These are phyloP conservation scores for Massarina eburnea DNA, from an alignment of 2,329 filamentous ascomycete species.

Conservation along the genomic window DNA sequence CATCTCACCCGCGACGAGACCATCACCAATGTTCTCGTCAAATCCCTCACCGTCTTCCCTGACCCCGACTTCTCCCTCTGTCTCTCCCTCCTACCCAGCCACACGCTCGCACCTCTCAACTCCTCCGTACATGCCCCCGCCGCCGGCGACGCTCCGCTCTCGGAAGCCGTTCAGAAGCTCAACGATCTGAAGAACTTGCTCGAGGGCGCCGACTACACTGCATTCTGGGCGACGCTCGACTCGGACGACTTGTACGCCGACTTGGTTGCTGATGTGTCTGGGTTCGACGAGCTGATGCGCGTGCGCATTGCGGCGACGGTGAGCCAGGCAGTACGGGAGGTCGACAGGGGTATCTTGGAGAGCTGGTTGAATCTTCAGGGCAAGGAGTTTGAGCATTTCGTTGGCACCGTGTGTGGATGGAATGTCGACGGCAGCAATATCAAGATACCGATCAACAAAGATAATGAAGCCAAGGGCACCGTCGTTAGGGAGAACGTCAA, in stretches of 20 bases:
- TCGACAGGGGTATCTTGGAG: slow-evolving; percentile 54
- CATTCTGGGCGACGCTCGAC: slow-evolving; percentile 92
- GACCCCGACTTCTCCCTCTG: slow-evolving; percentile 92
- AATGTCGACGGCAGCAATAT: slow-evolving; percentile 68
- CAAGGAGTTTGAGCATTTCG: slow-evolving; percentile 53
- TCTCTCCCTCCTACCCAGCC: slow-evolving; percentile 88
- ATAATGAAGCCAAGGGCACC: slow-evolving; percentile 86
- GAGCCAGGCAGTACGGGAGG: slow-evolving; percentile 81
- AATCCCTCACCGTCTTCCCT: slow-evolving; percentile 95
- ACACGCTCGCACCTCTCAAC: slow-evolving; percentile 66
- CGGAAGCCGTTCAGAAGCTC: slow-evolving; percentile 89
- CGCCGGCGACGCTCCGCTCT: slow-evolving; percentile 67
- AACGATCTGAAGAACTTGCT: slow-evolving; percentile 82
- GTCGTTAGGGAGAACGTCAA: slow-evolving; percentile 95
- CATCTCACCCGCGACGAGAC: slow-evolving; percentile 96
- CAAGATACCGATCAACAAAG: slow-evolving; percentile 85
- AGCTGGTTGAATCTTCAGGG: slow-evolving; percentile 52
- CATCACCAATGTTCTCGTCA: slow-evolving; percentile 98
- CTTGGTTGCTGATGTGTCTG: slow-evolving; percentile 87
- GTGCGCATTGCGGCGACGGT: slow-evolving; percentile 86
- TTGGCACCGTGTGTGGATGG: slow-evolving; percentile 71
- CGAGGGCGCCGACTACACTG: slow-evolving; percentile 83
- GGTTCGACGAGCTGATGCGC: slow-evolving; percentile 93
- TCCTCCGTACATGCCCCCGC: slow-evolving; percentile 52
- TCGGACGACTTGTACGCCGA: slow-evolving; percentile 95